These are phyloP conservation scores for Phyllosticta capitalensis DNA, from an alignment of 2,329 filamentous ascomycete species.

Conservation along the genomic window DNA sequence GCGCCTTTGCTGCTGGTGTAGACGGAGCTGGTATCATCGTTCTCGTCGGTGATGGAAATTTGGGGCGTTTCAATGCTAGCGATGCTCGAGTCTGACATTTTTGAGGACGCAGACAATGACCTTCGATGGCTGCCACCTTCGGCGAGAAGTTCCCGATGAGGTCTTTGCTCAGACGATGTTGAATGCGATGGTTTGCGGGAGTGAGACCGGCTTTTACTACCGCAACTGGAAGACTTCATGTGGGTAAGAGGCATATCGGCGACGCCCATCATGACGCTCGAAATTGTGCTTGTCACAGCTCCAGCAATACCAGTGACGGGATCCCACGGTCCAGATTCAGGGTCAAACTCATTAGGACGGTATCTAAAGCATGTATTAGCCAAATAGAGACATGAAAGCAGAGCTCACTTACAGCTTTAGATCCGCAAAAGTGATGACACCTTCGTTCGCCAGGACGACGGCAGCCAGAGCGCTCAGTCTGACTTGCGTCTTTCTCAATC, in stretches of 20 bases:
- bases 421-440: conserved; percentile 26
- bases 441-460: conserved; percentile 28
- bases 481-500: conserved; percentile 28
- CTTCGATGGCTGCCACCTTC: neutral
- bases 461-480: conserved; percentile 29
- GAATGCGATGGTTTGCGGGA: neutral
- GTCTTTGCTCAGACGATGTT: neutral
- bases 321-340: conserved; percentile 31
- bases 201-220: neutral
- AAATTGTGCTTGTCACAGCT: conserved; percentile 73
- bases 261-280: conserved; percentile 70
- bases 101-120: neutral
- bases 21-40: neutral
- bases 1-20: neutral
- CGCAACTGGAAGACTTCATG: neutral
- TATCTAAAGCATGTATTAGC: conserved; percentile 15
- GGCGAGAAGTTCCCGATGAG: neutral
- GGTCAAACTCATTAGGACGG: conserved; percentile 30
- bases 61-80: neutral
- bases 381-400: neutral
- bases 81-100: neutral
- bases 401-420: conserved; percentile 26
- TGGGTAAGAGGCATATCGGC: conserved; percentile 53
- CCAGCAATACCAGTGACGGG: conserved; percentile 48
- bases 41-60: neutral